These are phyloP conservation scores for Pulveroboletus sp. DNA, from an alignment of 768 basidiomycete species.

Conservation along the genomic window DNA sequence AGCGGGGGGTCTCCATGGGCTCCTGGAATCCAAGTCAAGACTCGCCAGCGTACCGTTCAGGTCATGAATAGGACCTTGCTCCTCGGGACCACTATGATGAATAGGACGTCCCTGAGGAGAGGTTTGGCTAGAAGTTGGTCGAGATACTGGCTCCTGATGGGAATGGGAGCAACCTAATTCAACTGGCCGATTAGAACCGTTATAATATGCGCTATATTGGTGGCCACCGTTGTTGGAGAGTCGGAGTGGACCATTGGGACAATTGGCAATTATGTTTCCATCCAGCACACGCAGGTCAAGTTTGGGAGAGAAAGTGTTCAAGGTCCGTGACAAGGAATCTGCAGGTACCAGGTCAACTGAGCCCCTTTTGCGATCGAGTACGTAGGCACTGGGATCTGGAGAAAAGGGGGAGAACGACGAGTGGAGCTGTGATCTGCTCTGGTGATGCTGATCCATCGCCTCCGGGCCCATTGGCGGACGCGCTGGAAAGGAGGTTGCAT, in stretches of 20 bases:
- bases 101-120: slow-evolving; percentile 21
- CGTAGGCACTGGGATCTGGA: slow-evolving; percentile 58
- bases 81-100: slow-evolving; percentile 29
- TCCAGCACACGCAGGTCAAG: slow-evolving; percentile 39
- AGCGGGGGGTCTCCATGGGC: slow-evolving; percentile 29
- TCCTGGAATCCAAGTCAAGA: slow-evolving; percentile 53
- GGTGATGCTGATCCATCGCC: slow-evolving; percentile 16
- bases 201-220: slow-evolving; percentile 43
- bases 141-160: slow-evolving; percentile 48
- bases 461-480: slow-evolving; percentile 14
- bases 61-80: slow-evolving; percentile 57
- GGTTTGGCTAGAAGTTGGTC: slow-evolving; percentile 48
- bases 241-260: slow-evolving; percentile 42
- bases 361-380: slow-evolving; percentile 35
- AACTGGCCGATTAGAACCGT: slow-evolving; percentile 35
- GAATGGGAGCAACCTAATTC: slow-evolving; percentile 38
- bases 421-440: slow-evolving; percentile 15
- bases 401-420: slow-evolving; percentile 71
- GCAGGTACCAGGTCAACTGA: slow-evolving; percentile 32
- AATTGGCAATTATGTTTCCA: slow-evolving; percentile 31
- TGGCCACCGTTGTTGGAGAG: slow-evolving; percentile 43
- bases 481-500: slow-evolving; percentile 13
- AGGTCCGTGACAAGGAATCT: slow-evolving; percentile 45
- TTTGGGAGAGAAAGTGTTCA: slow-evolving; percentile 48
- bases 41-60: slow-evolving; percentile 74